A percentile compares a stretch with the other conserved stretches of the same genome.
phyloP scores from a whole-genome alignment of 176 grass and related monocot species.

The Zoysia japonica region DNA sequence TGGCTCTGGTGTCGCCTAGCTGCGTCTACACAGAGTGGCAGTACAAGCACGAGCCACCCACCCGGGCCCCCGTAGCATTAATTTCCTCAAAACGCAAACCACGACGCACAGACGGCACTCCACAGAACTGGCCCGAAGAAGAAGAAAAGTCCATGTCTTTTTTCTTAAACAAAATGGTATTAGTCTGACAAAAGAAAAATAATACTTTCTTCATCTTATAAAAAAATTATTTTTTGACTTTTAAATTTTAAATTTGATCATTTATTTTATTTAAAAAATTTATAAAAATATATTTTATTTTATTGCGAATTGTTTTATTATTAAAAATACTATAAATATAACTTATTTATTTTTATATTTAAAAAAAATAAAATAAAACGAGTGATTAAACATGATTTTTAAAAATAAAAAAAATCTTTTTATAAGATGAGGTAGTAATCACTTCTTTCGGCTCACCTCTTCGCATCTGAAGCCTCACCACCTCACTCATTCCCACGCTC shows the following conservation, averaged over 20 bases:
- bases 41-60: conserved; percentile 22
- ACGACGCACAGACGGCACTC: not conserved
- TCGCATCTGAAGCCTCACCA: conserved; percentile 32
- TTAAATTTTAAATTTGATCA: too few species aligned
- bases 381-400: too few species aligned
- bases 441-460: conserved; percentile 32
- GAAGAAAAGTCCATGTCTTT: not conserved
- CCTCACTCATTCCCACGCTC: conserved; percentile 29
- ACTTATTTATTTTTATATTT: too few species aligned
- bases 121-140: not conserved
- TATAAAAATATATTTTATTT: too few species aligned
- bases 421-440: conserved; percentile 26
- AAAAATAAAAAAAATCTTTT: too few species aligned
- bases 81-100: conserved; percentile 29
- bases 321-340: too few species aligned
- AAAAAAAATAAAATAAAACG: too few species aligned
- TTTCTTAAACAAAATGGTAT: not conserved
- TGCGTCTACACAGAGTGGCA: not conserved
- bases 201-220: not conserved
- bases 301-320: too few species aligned
- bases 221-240: too few species aligned
- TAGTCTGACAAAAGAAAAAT: conserved; percentile 7
- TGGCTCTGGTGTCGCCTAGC: conserved; percentile 13
- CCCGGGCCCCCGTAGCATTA: conserved; percentile 27
- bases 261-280: too few species aligned